These are phyloP conservation scores for Venturia asperata DNA, from an alignment of 2,329 filamentous ascomycete genomes.

Conservation along the genomic window DNA sequence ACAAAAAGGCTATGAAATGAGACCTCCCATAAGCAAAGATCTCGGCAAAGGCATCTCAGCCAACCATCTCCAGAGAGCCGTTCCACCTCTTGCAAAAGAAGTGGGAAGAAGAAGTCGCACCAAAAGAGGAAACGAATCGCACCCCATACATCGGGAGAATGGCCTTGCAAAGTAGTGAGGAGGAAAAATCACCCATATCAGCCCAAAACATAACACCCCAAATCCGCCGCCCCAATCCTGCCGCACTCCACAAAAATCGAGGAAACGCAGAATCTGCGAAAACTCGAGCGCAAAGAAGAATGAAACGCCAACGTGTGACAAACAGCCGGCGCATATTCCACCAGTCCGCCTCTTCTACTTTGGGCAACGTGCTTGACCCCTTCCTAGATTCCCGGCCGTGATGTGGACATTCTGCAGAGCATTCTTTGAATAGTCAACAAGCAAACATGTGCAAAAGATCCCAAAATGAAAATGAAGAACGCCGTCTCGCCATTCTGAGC, in stretches of 20 bases:
- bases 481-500: constrained; percentile 13
- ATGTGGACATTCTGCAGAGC: constrained; percentile 1
- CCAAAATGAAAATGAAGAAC: constrained; percentile 6
- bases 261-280: background rate
- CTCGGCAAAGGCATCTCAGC: constrained; percentile 2
- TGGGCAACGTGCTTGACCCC: background rate
- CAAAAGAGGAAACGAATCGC: background rate
- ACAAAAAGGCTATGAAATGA: constrained; percentile 8
- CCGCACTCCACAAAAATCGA: background rate
- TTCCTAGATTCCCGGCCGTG: background rate
- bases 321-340: constrained; percentile 16
- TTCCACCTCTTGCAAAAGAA: constrained; percentile 8
- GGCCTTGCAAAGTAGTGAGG: background rate
- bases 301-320: background rate
- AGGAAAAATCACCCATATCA: background rate
- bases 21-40: background rate
- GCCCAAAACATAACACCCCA: background rate
- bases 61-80: constrained; percentile 6
- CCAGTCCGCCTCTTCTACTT: constrained; percentile 18
- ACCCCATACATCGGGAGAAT: background rate
- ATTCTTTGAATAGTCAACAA: background rate
- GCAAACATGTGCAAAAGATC: background rate
- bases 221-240: background rate
- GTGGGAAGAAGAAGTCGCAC: constrained; percentile 4
- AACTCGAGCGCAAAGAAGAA: constrained; percentile 1